Evolutionary conservation across 306 rosid genomes (phyloP).

Genomic region (Sesbania bispinosa): DNA sequence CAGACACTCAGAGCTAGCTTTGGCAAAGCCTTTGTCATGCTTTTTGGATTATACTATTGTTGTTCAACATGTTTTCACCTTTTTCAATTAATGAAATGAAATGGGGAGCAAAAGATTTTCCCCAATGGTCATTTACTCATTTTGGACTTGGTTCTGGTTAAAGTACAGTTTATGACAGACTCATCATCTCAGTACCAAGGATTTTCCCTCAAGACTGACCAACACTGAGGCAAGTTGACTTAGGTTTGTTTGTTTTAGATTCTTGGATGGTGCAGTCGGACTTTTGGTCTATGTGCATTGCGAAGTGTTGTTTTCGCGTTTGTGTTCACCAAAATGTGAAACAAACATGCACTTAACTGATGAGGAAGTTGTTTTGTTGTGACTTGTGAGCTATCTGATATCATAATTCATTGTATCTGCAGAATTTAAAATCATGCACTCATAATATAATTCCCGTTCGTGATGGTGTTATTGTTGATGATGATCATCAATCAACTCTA

Average conservation of each 20-base stretch:
- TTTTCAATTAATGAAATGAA: constrained; percentile 3
- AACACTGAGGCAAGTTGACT: constrained; percentile 18
- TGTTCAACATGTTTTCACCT: constrained; percentile 6
- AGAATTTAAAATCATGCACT: constrained; percentile 14
- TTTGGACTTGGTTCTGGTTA: constrained; percentile 10
- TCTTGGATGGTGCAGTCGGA: constrained; percentile 17
- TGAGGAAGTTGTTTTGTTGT: constrained; percentile 24
- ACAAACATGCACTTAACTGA: constrained; percentile 13
- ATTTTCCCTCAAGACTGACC: constrained; percentile 9
- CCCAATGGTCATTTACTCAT: not conserved
- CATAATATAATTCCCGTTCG: not conserved
- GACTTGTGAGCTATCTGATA: constrained; percentile 14
- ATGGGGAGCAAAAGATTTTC: constrained; percentile 19
- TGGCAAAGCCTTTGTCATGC: constrained; percentile 20
- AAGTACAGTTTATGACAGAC: not conserved
- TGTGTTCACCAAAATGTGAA: constrained; percentile 21
- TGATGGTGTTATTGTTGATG: constrained; percentile 5
- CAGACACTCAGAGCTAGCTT: constrained; percentile 24
- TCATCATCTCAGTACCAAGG: constrained; percentile 6
- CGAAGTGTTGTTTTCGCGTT: not conserved
- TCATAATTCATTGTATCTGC: constrained; percentile 26
- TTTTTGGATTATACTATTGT: constrained; percentile 22
- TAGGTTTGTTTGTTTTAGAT: not conserved
- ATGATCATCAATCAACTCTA: not conserved
- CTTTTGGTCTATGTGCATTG: not conserved